Evolutionary conservation across 2,329 filamentous ascomycete genomes (phyloP).

Genomic region (Paecilomyces niveus): DNA sequence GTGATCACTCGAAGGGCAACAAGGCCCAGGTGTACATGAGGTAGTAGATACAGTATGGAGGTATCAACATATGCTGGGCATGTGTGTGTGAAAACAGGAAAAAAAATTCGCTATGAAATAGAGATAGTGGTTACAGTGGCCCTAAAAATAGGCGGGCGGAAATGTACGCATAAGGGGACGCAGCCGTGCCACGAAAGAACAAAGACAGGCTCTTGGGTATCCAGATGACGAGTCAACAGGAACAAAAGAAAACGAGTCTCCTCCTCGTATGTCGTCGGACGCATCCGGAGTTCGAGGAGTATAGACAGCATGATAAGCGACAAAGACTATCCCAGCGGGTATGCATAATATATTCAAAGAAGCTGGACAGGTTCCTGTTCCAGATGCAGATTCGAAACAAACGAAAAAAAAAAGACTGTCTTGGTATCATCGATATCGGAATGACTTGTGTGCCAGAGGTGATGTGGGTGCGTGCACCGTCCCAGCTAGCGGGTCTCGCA

Average conservation of each 20-base stretch:
- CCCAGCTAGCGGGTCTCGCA: slow-evolving; percentile 24
- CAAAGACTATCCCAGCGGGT: not conserved
- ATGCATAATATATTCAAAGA: not conserved
- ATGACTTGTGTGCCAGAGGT: slow-evolving; percentile 37
- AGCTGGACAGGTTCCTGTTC: not conserved
- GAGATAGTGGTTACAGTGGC: not conserved
- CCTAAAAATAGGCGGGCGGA: not conserved
- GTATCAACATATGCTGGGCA: not conserved
- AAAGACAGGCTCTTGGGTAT: not conserved
- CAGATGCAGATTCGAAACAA: not conserved
- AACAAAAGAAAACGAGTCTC: not conserved
- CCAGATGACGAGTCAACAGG: not conserved
- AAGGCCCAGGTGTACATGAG: not conserved
- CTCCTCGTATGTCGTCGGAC: not conserved
- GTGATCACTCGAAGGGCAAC: not conserved
- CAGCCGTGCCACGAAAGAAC: not conserved
- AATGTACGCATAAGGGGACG: not conserved
- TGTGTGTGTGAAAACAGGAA: not conserved
- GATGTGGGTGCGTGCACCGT: slow-evolving; percentile 28
- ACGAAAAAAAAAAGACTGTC: not conserved
- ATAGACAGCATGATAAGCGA: not conserved
- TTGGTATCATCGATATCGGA: slow-evolving; percentile 23
- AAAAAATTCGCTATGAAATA: not conserved
- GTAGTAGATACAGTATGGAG: not conserved
- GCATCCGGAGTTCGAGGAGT: not conserved